These are phyloP conservation scores for Claviceps maximensis DNA, from an alignment of 2,329 filamentous ascomycete genomes.

Conservation along the genomic window DNA sequence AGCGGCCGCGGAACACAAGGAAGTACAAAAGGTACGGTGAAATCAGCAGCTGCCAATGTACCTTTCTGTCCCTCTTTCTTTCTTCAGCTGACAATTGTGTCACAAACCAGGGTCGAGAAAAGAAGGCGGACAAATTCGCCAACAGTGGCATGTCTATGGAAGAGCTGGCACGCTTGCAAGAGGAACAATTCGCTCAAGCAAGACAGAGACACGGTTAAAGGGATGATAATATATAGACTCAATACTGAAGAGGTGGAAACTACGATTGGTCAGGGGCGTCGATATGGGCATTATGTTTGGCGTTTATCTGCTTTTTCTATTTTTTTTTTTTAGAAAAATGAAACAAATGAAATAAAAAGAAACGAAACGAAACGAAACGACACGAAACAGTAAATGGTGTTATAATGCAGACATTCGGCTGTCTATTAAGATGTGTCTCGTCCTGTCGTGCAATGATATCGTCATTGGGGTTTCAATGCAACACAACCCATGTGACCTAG, in stretches of 20 bases:
- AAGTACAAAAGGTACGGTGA: slow-evolving; percentile 65
- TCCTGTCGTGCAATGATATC: not conserved
- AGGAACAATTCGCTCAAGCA: slow-evolving; percentile 79
- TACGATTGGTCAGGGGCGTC: slow-evolving; percentile 10
- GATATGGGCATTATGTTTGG: slow-evolving; percentile 21
- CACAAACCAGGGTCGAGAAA: slow-evolving; percentile 63
- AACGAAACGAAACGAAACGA: not conserved
- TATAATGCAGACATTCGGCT: not conserved
- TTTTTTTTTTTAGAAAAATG: not conserved
- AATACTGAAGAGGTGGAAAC: not conserved
- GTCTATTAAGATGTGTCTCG: not conserved
- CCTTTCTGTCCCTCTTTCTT: not conserved
- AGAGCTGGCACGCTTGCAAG: slow-evolving; percentile 75
- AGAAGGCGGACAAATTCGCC: slow-evolving; percentile 94
- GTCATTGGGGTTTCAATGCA: not conserved
- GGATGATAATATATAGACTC: not conserved
- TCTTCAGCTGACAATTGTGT: slow-evolving; percentile 15
- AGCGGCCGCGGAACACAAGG: slow-evolving; percentile 83
- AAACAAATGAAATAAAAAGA: not conserved
- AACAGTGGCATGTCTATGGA: slow-evolving; percentile 86
- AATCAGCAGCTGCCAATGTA: no score
- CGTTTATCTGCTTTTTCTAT: slow-evolving; percentile 11
- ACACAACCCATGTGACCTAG: not conserved
- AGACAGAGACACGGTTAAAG: slow-evolving; percentile 20
- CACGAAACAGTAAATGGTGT: not conserved